phyloP scores from a whole-genome alignment of 306 rosid genomes.

The Parietaria judaica region DNA sequence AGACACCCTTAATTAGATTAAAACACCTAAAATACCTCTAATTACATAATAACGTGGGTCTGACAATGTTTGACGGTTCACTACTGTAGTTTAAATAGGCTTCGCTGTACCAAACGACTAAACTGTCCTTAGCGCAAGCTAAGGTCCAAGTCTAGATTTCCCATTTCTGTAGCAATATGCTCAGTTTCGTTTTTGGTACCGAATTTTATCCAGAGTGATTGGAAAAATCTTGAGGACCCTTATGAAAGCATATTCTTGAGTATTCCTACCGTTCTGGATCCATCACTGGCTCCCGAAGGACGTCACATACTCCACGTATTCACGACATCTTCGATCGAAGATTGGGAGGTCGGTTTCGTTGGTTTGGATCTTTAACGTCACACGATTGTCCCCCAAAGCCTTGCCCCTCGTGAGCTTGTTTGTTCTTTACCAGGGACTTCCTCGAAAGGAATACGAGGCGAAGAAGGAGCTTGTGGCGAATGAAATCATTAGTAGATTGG shows the following conservation, averaged over 20 bases:
- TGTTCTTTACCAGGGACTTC: conserved; percentile 50
- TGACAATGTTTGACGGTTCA: no score
- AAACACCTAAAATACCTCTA: no score
- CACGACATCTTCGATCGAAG: conserved; percentile 86
- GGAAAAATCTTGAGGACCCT: conserved; percentile 72
- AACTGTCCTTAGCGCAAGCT: no score
- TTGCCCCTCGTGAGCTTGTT: conserved; percentile 10
- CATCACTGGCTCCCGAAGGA: conserved; percentile 85
- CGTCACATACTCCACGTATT: conserved; percentile 87
- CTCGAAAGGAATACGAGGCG: conserved; percentile 60
- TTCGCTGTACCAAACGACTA: no score
- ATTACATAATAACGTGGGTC: no score
- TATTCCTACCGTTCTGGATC: conserved; percentile 90
- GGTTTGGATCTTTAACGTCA: conserved; percentile 13
- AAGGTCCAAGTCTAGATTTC: no score
- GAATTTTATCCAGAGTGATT: conserved; percentile 40
- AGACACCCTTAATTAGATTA: no score
- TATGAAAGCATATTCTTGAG: conserved; percentile 91
- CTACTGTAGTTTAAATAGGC: no score
- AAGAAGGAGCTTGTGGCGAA: conserved; percentile 81
- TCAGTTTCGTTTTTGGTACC: conserved; percentile 1
- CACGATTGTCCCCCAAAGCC: conserved; percentile 2
- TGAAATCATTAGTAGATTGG: conserved; percentile 66
- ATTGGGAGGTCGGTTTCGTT: conserved; percentile 60
- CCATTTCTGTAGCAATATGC: no score